Conservation (phyloP, 2,329 filamentous ascomycete species). For the Apiospora rasikravindrae region DNA sequence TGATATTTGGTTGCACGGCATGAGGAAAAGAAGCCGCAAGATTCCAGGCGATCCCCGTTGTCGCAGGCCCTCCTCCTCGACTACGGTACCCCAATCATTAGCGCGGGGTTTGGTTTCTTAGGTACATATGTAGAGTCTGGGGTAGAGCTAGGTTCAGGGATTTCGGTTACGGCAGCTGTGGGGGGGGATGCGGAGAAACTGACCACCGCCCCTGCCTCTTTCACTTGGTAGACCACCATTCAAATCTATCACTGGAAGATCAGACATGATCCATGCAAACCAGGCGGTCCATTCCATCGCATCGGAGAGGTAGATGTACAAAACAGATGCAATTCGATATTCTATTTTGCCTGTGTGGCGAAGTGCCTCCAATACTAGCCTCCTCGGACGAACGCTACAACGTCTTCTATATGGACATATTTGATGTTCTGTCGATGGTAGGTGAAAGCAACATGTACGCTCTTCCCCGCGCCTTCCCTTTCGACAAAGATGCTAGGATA, state of each 20-base stretch:
- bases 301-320: not conserved
- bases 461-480: conserved; percentile 26
- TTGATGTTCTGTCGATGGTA: conserved; percentile 50
- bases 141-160: not conserved
- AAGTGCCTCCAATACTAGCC: not conserved
- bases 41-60: not conserved
- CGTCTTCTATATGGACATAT: conserved; percentile 39
- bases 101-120: not conserved
- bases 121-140: not conserved
- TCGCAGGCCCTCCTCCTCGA: not conserved
- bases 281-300: not conserved
- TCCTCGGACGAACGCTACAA: conserved; percentile 33
- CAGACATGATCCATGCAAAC: too few species aligned
- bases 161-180: not conserved
- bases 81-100: not conserved
- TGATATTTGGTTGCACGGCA: not conserved
- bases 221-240: too few species aligned
- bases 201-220: not conserved
- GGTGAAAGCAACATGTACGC: conserved; percentile 46
- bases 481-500: conserved; percentile 48
- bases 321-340: not conserved
- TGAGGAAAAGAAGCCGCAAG: not conserved
- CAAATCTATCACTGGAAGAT: too few species aligned
- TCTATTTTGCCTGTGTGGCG: not conserved
- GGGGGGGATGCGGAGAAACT: not conserved